Evolutionary conservation across 108 stramenopile species (phyloP).

Genomic region (Cyclotella choctawhatcheeana): DNA sequence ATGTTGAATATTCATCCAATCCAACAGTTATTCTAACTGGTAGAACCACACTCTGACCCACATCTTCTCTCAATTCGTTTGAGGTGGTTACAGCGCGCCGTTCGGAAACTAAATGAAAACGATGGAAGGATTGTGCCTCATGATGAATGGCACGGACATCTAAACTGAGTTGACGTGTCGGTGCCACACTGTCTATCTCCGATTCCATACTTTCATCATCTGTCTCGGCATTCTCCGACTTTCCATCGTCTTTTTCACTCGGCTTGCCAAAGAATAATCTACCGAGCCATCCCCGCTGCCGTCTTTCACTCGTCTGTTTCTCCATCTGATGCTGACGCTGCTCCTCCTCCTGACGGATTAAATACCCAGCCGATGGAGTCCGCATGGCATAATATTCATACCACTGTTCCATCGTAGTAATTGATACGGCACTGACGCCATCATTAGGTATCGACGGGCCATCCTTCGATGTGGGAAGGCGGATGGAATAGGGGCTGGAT

Average conservation of each 20-base stretch:
- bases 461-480: background rate
- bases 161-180: background rate
- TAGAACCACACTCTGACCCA: constrained; percentile 20
- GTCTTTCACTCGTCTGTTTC: background rate
- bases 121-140: constrained; percentile 36
- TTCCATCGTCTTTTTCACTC: background rate
- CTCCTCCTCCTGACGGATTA: constrained; percentile 21
- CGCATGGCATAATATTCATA: constrained; percentile 40
- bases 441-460: background rate
- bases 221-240: background rate
- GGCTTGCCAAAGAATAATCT: constrained; percentile 24
- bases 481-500: constrained; percentile 1
- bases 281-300: constrained; percentile 23
- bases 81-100: constrained; percentile 16
- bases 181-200: background rate
- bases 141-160: constrained; percentile 12
- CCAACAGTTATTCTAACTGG: constrained; percentile 27
- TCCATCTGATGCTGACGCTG: constrained; percentile 1
- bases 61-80: background rate
- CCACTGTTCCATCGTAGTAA: constrained; percentile 35
- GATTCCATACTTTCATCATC: background rate
- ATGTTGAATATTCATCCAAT: constrained; percentile 10
- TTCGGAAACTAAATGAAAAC: constrained; percentile 50
- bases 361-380: constrained; percentile 29
- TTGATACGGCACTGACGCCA: constrained; percentile 5